phyloP scores from a whole-genome alignment of 2,329 filamentous ascomycete genomes.

The Cladosporium sp. region DNA sequence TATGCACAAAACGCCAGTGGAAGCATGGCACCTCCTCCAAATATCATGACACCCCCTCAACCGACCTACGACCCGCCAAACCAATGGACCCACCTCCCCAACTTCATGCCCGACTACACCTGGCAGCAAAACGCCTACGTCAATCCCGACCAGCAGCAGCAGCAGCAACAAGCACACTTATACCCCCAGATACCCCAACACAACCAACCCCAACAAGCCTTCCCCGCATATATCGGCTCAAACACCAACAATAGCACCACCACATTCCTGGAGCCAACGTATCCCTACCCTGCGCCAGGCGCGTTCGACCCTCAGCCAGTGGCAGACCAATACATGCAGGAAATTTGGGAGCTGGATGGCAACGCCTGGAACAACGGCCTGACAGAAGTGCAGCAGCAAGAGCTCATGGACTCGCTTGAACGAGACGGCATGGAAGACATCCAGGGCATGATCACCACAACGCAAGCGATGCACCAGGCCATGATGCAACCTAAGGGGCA shows the following conservation, averaged over 20 bases:
- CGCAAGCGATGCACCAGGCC: constrained; percentile 30
- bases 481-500: constrained; percentile 14
- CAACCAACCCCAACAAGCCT: constrained; percentile 5
- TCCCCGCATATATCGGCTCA: constrained; percentile 17
- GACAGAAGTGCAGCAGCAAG: constrained; percentile 39
- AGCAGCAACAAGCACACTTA: constrained; percentile 22
- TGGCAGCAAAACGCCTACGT: constrained; percentile 20
- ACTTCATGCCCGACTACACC: constrained; percentile 33
- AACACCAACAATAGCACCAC: constrained; percentile 26
- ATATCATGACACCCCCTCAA: constrained; percentile 25
- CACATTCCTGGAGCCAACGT: constrained; percentile 33
- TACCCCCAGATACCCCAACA: constrained; percentile 14
- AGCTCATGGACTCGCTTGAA: constrained; percentile 41
- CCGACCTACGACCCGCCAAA: constrained; percentile 9
- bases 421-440: constrained; percentile 43
- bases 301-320: neutral
- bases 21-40: constrained; percentile 26
- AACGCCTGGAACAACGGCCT: constrained; percentile 38
- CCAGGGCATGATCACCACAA: constrained; percentile 40
- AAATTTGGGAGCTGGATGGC: constrained; percentile 33
- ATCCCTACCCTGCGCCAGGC: constrained; percentile 31
- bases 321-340: constrained; percentile 28
- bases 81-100: constrained; percentile 35
- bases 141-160: constrained; percentile 1
- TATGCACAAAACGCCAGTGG: constrained; percentile 17